A percentile compares a stretch with the other conserved stretches of the same genome.
Conservation (phyloP, 768 basidiomycete genomes). For the Tricholoma matsutake region DNA sequence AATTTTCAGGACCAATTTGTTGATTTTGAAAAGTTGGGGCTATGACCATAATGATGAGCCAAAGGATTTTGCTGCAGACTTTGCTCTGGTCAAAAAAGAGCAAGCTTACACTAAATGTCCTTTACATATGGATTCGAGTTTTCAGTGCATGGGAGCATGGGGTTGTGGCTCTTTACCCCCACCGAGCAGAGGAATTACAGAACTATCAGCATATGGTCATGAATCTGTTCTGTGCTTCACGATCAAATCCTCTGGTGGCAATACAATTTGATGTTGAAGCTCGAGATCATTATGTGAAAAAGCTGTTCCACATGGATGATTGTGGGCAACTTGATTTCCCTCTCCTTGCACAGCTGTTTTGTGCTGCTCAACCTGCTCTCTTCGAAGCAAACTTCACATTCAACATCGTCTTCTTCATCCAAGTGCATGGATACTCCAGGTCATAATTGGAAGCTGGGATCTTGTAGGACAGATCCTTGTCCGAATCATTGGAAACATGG, state of each 20-base stretch:
- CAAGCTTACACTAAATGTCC: not conserved
- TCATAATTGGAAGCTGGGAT: constrained; percentile 9
- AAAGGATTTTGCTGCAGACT: not conserved
- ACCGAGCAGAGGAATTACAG: too few species aligned
- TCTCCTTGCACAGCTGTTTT: constrained; percentile 6
- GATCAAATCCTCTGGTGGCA: not conserved
- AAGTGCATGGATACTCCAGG: not conserved
- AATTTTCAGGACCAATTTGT: not conserved
- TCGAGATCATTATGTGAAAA: constrained; percentile 7
- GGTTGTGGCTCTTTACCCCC: too few species aligned
- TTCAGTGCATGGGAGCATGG: too few species aligned
- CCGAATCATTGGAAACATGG: constrained; percentile 5
- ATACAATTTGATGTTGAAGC: not conserved
- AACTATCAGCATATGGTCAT: constrained; percentile 6
- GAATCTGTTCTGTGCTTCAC: constrained; percentile 10
- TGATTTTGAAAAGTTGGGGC: not conserved
- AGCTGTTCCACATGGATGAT: constrained; percentile 14
- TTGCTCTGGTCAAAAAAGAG: not conserved
- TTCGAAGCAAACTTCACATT: not conserved
- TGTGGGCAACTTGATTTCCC: constrained; percentile 2
- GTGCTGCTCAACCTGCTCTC: not conserved
- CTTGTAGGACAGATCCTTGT: constrained; percentile 8
- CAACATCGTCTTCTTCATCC: not conserved
- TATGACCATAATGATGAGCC: not conserved
- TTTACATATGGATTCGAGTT: too few species aligned